Conservation (phyloP, 23 red algal genomes). For the Gracilaria domingensis region DNA sequence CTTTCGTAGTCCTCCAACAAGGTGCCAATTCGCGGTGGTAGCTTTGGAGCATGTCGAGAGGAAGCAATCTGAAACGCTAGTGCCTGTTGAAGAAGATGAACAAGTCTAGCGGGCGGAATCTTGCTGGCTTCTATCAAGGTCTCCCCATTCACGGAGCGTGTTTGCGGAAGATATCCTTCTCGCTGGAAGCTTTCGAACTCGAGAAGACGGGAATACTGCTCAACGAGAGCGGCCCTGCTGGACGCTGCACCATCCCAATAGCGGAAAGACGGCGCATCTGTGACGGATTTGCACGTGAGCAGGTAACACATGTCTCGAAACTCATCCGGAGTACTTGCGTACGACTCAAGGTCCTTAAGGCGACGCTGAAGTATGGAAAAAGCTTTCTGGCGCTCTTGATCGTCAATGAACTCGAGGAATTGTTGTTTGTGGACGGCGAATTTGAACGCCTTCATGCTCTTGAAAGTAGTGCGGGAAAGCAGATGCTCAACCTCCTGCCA, state of each 20-base stretch:
- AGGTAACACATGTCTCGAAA: slow-evolving; percentile 98
- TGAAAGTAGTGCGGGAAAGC: slow-evolving; percentile 79
- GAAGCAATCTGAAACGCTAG: slow-evolving; percentile 89
- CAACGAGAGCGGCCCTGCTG: slow-evolving; percentile 79
- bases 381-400: slow-evolving; percentile 92
- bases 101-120: slow-evolving; percentile 82
- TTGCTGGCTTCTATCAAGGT: slow-evolving; percentile 40
- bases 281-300: slow-evolving; percentile 97
- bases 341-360: slow-evolving; percentile 93
- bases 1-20: slow-evolving; percentile 92
- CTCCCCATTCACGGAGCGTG: slow-evolving; percentile 5
- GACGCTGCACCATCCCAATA: slow-evolving; percentile 89
- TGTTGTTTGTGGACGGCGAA: slow-evolving; percentile 93
- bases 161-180: slow-evolving; percentile 22
- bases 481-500: slow-evolving; percentile 95
- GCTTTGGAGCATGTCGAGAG: slow-evolving; percentile 74
- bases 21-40: slow-evolving; percentile 89
- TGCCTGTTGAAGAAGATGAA: slow-evolving; percentile 90
- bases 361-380: slow-evolving; percentile 86
- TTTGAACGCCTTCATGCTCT: slow-evolving; percentile 87
- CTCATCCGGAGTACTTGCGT: slow-evolving; percentile 79
- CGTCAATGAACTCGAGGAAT: slow-evolving; percentile 96
- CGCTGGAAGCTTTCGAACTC: slow-evolving; percentile 75
- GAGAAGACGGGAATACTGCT: slow-evolving; percentile 90
- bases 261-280: slow-evolving; percentile 79